Conservation (phyloP, 257 asterid species). For the Solanum peruvianum region DNA sequence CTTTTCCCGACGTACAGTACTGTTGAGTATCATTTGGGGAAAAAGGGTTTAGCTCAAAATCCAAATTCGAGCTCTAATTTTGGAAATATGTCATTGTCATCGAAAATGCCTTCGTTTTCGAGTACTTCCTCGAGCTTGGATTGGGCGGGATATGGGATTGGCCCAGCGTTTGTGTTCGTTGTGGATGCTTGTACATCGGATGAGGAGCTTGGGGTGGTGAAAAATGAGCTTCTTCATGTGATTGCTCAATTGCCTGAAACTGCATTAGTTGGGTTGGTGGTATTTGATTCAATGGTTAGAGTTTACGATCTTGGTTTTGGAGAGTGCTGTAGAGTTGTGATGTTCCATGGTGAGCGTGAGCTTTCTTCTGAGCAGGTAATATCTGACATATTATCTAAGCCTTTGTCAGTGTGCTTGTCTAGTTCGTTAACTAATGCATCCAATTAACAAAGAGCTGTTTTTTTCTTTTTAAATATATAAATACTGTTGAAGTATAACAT, state of each 20-base stretch:
- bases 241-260: conserved; percentile 64
- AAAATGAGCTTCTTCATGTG: conserved; percentile 64
- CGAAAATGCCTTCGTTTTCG: conserved; percentile 30
- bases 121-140: conserved; percentile 29
- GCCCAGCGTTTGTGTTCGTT: conserved; percentile 79
- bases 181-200: conserved; percentile 64
- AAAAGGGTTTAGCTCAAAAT: conserved; percentile 16
- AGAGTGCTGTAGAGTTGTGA: conserved; percentile 51
- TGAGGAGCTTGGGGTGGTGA: conserved; percentile 59
- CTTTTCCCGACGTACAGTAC: conserved; percentile 93
- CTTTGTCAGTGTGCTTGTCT: conserved; percentile 3
- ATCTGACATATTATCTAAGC: neutral
- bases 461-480: neutral
- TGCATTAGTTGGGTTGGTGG: conserved; percentile 79
- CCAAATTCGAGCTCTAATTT: conserved; percentile 17
- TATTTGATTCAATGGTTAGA: conserved; percentile 79
- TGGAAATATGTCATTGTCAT: conserved; percentile 26
- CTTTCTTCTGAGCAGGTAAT: conserved; percentile 70
- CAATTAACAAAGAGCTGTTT: neutral
- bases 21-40: conserved; percentile 65
- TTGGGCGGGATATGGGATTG: conserved; percentile 28
- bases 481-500: neutral
- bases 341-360: conserved; percentile 76
- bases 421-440: neutral
- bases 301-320: conserved; percentile 80